A percentile compares a stretch with the other conserved stretches of the same genome.
phyloP scores from a whole-genome alignment of 2,329 filamentous ascomycete genomes.

The Colletotrichum aenigma region DNA sequence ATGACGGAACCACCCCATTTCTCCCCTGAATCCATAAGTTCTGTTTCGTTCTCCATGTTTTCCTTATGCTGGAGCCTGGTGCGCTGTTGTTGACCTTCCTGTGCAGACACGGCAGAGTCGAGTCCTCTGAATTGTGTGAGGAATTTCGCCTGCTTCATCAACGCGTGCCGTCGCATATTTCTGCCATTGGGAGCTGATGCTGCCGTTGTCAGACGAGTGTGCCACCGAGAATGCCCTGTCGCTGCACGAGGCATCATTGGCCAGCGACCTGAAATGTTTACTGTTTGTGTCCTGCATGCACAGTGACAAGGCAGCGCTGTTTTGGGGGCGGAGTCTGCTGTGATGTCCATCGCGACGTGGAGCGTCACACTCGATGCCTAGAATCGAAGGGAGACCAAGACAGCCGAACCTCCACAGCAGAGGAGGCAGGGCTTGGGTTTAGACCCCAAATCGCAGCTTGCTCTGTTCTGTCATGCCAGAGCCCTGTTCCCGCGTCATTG shows the following conservation, averaged over 20 bases:
- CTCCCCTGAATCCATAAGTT: background rate
- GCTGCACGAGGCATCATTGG: background rate
- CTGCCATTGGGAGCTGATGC: background rate
- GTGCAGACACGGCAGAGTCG: background rate
- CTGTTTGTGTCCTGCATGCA: background rate
- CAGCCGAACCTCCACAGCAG: background rate
- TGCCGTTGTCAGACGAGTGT: background rate
- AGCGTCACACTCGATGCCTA: slow-evolving; percentile 1
- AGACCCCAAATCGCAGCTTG: background rate
- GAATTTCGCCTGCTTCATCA: background rate
- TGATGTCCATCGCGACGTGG: slow-evolving; percentile 1
- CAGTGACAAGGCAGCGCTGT: background rate
- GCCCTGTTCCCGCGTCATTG: background rate
- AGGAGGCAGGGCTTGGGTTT: background rate
- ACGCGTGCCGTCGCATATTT: background rate
- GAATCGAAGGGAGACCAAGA: background rate
- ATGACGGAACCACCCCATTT: background rate
- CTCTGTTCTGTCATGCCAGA: background rate
- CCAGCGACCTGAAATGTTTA: background rate
- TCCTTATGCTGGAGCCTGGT: background rate
- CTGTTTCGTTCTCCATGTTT: background rate
- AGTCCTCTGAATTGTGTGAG: background rate
- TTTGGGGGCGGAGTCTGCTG: slow-evolving; percentile 10
- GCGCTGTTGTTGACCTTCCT: background rate
- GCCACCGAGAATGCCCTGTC: background rate